Evolutionary conservation across 2,329 filamentous ascomycete species (phyloP).

Genomic region (Aphanoascus verrucosus): DNA sequence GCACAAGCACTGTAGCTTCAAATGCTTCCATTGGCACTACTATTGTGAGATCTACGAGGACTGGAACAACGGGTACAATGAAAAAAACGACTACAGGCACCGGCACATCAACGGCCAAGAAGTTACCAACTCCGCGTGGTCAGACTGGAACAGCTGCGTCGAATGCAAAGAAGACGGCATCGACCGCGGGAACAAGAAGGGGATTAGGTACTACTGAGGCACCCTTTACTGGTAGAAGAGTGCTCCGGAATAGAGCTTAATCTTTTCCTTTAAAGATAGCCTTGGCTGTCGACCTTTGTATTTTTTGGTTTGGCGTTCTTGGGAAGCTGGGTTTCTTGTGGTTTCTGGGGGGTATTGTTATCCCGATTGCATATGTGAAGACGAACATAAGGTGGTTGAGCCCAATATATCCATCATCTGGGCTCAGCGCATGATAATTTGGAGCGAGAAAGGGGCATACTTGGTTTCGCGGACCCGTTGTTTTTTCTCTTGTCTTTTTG

Average conservation of each 20-base stretch:
- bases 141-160: conserved; percentile 24
- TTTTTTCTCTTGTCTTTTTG: not conserved
- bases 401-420: conserved; percentile 1
- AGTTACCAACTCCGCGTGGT: not conserved
- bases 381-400: not conserved
- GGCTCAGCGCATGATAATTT: not conserved
- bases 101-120: conserved; percentile 7
- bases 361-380: not conserved
- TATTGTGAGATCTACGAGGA: conserved; percentile 24
- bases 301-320: not conserved
- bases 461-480: not conserved
- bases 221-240: conserved; percentile 27
- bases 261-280: conserved; percentile 8
- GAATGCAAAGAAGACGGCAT: conserved; percentile 27
- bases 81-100: conserved; percentile 24
- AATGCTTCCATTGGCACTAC: conserved; percentile 32
- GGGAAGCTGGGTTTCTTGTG: not conserved
- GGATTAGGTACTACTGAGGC: conserved; percentile 25
- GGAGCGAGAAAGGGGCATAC: not conserved
- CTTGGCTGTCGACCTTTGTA: not conserved
- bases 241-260: conserved; percentile 33
- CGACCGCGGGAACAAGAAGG: conserved; percentile 26
- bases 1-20: conserved; percentile 27
- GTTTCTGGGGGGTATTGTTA: not conserved
- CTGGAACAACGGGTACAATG: conserved; percentile 16